Evolutionary conservation across 164 flowering plant species (phyloP).

Genomic region (Aristolochia contorta): DNA sequence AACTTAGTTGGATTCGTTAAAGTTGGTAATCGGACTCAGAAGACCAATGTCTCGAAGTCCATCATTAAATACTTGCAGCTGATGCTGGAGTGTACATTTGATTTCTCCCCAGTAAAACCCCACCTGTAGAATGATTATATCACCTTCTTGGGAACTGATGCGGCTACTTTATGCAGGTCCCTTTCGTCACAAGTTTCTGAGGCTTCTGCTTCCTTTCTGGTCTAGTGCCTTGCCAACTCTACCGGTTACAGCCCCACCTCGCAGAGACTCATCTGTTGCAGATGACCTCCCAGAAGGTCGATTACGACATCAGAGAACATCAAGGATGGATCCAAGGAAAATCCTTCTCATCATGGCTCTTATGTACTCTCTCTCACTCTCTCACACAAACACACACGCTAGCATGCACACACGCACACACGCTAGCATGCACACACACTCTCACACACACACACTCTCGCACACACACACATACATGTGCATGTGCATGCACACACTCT

Average conservation of each 20-base stretch:
- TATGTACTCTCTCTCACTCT: conserved; percentile 39
- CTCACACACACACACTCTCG: too few relatives aligned
- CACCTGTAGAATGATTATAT: too few relatives aligned
- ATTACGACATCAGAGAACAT: conserved; percentile 56
- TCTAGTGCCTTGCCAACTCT: conserved; percentile 85
- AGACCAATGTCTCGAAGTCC: too few relatives aligned
- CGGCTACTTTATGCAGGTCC: conserved; percentile 44
- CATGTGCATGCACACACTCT: too few relatives aligned
- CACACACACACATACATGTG: too few relatives aligned
- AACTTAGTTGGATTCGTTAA: too few relatives aligned
- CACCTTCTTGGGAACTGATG: not conserved
- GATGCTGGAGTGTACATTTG: not conserved
- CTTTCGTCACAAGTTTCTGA: conserved; percentile 71
- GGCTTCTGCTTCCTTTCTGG: conserved; percentile 91
- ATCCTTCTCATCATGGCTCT: conserved; percentile 83
- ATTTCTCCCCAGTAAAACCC: not conserved
- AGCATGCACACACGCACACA: too few relatives aligned
- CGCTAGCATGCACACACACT: too few relatives aligned
- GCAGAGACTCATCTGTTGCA: conserved; percentile 52
- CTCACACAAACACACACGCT: too few relatives aligned
- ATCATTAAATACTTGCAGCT: too few relatives aligned
- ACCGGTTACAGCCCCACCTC: conserved; percentile 93
- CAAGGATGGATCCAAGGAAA: conserved; percentile 95
- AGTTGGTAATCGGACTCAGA: too few relatives aligned
- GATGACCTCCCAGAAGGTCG: conserved; percentile 71